Conservation (phyloP, 768 basidiomycete genomes). For the Phanerochaete carnosa region DNA sequence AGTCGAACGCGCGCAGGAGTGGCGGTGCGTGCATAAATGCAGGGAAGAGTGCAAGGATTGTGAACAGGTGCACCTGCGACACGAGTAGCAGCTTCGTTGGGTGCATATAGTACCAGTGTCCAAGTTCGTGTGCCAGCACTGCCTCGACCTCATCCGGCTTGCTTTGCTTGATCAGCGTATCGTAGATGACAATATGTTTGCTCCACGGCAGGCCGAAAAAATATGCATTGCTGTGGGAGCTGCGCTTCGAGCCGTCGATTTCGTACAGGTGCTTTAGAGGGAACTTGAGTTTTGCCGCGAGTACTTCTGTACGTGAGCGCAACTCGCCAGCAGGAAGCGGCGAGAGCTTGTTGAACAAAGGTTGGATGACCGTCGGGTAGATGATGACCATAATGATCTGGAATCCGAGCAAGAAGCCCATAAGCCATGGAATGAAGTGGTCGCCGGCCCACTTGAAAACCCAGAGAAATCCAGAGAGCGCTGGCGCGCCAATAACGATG, state of each 20-base stretch:
- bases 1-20: slow-evolving; percentile 78
- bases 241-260: slow-evolving; percentile 95
- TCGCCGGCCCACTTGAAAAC: slow-evolving; percentile 94
- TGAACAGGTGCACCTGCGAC: slow-evolving; percentile 85
- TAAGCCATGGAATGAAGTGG: slow-evolving; percentile 88
- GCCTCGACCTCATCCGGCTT: slow-evolving; percentile 93
- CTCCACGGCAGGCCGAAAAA: slow-evolving; percentile 97
- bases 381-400: slow-evolving; percentile 81
- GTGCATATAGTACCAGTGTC: slow-evolving; percentile 94
- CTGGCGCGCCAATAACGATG: slow-evolving; percentile 74
- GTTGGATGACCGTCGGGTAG: slow-evolving; percentile 87
- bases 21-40: slow-evolving; percentile 82
- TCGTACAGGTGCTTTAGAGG: slow-evolving; percentile 94
- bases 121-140: slow-evolving; percentile 97
- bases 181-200: slow-evolving; percentile 96
- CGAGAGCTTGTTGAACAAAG: slow-evolving; percentile 95
- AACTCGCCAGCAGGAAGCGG: slow-evolving; percentile 78
- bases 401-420: slow-evolving; percentile 88
- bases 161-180: slow-evolving; percentile 91
- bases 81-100: slow-evolving; percentile 85
- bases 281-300: slow-evolving; percentile 84
- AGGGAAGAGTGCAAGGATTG: slow-evolving; percentile 84
- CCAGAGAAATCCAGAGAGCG: slow-evolving; percentile 82
- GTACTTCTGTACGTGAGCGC: slow-evolving; percentile 67
- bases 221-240: slow-evolving; percentile 96